Evolutionary conservation across 805 yeast species (phyloP).

Genomic region (Clavispora fructus): DNA sequence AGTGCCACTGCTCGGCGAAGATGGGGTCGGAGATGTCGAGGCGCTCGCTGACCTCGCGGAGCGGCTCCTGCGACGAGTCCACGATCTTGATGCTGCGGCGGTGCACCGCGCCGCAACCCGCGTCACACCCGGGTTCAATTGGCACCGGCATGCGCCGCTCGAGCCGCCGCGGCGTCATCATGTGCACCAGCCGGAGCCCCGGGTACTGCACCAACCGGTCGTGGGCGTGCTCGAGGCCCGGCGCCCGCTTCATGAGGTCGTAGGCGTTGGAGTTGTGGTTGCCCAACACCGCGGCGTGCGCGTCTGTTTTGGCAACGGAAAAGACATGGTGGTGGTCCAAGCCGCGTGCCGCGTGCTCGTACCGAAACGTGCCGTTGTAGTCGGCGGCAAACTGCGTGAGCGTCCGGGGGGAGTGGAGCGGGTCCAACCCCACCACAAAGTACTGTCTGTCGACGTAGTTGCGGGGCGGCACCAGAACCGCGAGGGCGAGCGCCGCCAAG

Average conservation of each 20-base stretch:
- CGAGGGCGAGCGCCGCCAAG: slow-evolving; percentile 7
- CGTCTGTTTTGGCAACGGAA: slow-evolving; percentile 43
- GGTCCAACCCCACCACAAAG: slow-evolving; percentile 55
- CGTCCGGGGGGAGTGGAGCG: slow-evolving; percentile 18
- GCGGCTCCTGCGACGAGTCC: slow-evolving; percentile 49
- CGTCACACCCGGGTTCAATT: slow-evolving; percentile 4
- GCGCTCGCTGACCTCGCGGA: slow-evolving; percentile 43
- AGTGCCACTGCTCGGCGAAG: slow-evolving; percentile 87
- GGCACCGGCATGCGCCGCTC: slow-evolving; percentile 56
- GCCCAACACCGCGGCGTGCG: slow-evolving; percentile 30
- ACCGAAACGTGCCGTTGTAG: slow-evolving; percentile 37
- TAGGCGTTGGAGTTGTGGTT: slow-evolving; percentile 27
- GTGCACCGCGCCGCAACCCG: neutral
- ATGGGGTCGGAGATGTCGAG: slow-evolving; percentile 75
- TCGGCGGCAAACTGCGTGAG: slow-evolving; percentile 29
- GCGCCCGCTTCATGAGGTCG: slow-evolving; percentile 23
- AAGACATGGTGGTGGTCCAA: slow-evolving; percentile 62
- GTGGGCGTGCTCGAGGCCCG: slow-evolving; percentile 20
- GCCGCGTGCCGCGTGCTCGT: slow-evolving; percentile 62
- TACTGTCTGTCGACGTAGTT: slow-evolving; percentile 52
- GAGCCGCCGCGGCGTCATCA: slow-evolving; percentile 50
- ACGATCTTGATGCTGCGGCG: slow-evolving; percentile 15
- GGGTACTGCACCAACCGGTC: slow-evolving; percentile 20
- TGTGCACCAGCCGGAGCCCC: slow-evolving; percentile 46
- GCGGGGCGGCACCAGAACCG: slow-evolving; percentile 17